Evolutionary conservation across 1,139 yeast species (phyloP), one percentile per base, ranked within the genome.

Genomic region (Blastobotrys indianensis): DNA sequence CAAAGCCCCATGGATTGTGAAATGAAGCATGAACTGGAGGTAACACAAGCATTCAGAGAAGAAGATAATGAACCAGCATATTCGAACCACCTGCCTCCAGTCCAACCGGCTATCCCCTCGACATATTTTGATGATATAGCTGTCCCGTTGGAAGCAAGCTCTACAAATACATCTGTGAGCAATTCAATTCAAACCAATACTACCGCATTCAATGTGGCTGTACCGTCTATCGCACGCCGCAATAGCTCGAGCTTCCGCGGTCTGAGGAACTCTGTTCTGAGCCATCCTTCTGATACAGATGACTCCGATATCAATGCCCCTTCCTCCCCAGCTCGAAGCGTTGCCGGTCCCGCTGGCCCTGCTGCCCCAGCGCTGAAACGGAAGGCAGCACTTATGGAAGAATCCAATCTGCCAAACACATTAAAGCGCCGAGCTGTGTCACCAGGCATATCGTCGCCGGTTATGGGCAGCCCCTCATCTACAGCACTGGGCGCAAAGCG

Each of bases 351-450:
- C 10, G 5, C 37, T n/a, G 15, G 32, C 16, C 25, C 36, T 11
- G 25, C 13, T 13, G 34, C 23, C 29, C 42, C 34, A 7, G 45
- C 41, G n/a, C 30, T 39, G 39, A 50, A 44, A 20, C 32, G 45
- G 32, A 48, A 45, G 30, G 46, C 44, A 32, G 56, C 54, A 10
- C 33, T 54, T n/a, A 39, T 52, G 20, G 61, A 56, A 7, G 61
- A 56, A n/a, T 37, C 39, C 4, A 15, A 3, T 2, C 42, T 49
- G 15, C 41, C 53, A n/a, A 40, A 43, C 4, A 43, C 47, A 10
- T 40, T 59, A 20, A 62, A 62, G 42, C 55, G 66, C 9, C 50
- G 66, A 6, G 66, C 66, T 1, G 66, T 62, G 2, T 59, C 64
- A 12, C 66, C 66, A 1, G 40, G 40, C 11, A 4, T 25, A 17